phyloP scores from a whole-genome alignment of 805 yeast species.

The Jamesozyma spencerorum region DNA sequence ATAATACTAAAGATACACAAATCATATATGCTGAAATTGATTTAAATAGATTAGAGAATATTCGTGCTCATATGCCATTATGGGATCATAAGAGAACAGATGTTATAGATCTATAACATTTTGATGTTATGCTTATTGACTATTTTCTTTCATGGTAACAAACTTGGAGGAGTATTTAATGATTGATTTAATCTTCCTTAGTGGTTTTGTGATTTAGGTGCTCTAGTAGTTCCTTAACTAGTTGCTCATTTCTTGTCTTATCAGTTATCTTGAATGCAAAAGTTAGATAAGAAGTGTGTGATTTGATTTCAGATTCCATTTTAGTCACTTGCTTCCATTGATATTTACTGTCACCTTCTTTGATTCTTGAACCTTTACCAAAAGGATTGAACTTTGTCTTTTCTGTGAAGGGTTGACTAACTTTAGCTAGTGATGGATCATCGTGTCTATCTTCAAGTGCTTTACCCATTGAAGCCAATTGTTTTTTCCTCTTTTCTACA shows the following conservation, averaged over 20 bases:
- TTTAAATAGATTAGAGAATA: conserved; percentile 35
- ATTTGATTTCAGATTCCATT: conserved; percentile 76
- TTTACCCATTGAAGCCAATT: conserved; percentile 15
- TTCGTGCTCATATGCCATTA: conserved; percentile 68
- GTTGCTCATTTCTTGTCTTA: conserved; percentile 13
- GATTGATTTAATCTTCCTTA: too few species aligned
- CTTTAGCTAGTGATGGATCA: conserved; percentile 6
- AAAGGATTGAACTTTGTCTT: conserved; percentile 74
- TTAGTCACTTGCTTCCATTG: conserved; percentile 81
- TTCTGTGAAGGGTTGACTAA: conserved; percentile 25
- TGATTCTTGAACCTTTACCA: conserved; percentile 77
- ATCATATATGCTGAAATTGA: conserved; percentile 62
- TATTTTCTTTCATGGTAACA: too few species aligned
- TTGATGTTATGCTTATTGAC: background rate
- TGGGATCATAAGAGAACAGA: conserved; percentile 60
- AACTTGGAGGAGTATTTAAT: too few species aligned
- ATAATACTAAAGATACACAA: conserved; percentile 34
- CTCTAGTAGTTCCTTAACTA: background rate
- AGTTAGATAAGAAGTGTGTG: conserved; percentile 88
- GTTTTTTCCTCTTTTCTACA: conserved; percentile 43
- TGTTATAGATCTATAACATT: background rate
- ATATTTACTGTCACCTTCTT: conserved; percentile 76
- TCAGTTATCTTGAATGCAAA: conserved; percentile 55
- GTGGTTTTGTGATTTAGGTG: background rate
- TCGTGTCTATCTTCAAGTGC: conserved; percentile 21